A percentile compares a stretch with the other conserved stretches of the same genome.
These are phyloP conservation scores for Thymus quinquecostatus DNA, from an alignment of 257 asterid species.

Conservation along the genomic window DNA sequence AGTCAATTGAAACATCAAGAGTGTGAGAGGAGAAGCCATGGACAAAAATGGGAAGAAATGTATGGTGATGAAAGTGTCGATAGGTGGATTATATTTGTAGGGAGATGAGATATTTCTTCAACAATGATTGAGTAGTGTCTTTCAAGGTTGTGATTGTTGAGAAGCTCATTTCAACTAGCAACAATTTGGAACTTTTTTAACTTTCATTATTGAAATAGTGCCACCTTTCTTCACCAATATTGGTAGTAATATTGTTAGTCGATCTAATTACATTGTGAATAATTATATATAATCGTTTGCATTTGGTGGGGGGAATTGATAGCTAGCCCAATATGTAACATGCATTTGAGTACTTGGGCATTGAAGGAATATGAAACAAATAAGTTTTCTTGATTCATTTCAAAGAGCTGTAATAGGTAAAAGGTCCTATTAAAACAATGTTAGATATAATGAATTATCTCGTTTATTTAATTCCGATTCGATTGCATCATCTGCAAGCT, in stretches of 20 bases:
- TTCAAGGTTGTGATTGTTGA: background rate
- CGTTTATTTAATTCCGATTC: too few species aligned
- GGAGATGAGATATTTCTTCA: background rate
- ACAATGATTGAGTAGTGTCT: background rate
- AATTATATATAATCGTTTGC: background rate
- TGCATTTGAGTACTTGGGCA: background rate
- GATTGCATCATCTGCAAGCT: too few species aligned
- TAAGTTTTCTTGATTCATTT: background rate
- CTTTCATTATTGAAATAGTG: background rate
- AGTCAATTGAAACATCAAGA: slow-evolving; percentile 10
- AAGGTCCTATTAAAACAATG: background rate
- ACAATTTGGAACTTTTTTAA: background rate
- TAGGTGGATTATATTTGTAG: background rate
- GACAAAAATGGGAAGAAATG: background rate
- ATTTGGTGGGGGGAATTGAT: background rate
- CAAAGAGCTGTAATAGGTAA: background rate
- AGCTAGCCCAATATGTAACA: background rate
- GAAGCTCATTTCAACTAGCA: background rate
- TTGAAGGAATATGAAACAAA: background rate
- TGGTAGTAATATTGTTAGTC: background rate
- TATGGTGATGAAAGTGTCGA: background rate
- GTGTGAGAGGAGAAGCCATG: slow-evolving; percentile 18
- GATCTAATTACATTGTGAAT: too few species aligned
- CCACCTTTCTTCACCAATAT: background rate
- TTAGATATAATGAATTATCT: background rate